These are phyloP conservation scores for Protomyces arabidopsidicola DNA, from an alignment of 1,139 yeast species.

Conservation along the genomic window DNA sequence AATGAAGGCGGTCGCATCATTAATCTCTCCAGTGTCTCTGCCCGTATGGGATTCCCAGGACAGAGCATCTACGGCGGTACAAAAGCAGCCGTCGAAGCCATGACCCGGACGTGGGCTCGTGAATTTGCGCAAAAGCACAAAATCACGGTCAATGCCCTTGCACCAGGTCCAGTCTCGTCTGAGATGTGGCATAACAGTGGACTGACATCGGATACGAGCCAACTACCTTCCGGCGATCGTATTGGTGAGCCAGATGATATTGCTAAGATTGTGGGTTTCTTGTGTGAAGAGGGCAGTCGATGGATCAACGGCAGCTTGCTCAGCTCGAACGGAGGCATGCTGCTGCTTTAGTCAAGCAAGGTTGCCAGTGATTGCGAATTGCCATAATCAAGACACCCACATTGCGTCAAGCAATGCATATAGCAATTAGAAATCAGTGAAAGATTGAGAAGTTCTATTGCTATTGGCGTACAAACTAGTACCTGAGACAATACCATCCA, in stretches of 20 bases:
- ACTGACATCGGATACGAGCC: neutral
- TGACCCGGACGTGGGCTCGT: slow-evolving; percentile 22
- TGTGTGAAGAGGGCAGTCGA: slow-evolving; percentile 13
- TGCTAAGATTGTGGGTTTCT: slow-evolving; percentile 24
- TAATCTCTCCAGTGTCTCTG: slow-evolving; percentile 25
- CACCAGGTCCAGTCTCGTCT: slow-evolving; percentile 19
- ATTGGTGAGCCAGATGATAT: slow-evolving; percentile 24
- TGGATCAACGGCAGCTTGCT: slow-evolving; percentile 22
- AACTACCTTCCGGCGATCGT: slow-evolving; percentile 9
- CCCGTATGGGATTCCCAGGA: slow-evolving; percentile 10
- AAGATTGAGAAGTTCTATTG: no score
- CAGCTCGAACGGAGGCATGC: slow-evolving; percentile 22
- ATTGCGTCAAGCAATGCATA: no score
- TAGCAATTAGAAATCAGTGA: no score
- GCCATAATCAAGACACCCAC: no score
- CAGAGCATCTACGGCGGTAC: slow-evolving; percentile 44
- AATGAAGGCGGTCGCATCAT: slow-evolving; percentile 20
- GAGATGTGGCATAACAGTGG: slow-evolving; percentile 15
- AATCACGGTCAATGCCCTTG: slow-evolving; percentile 22
- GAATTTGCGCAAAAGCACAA: slow-evolving; percentile 16
- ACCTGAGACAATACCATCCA: no score
- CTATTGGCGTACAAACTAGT: no score
- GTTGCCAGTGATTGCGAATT: no score
- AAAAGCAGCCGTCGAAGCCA: slow-evolving; percentile 32
- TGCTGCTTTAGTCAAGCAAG: slow-evolving; percentile 1